Base-by-base conservation (phyloP, 257 asterid species). In the Nicotiana attenuata region DNA sequence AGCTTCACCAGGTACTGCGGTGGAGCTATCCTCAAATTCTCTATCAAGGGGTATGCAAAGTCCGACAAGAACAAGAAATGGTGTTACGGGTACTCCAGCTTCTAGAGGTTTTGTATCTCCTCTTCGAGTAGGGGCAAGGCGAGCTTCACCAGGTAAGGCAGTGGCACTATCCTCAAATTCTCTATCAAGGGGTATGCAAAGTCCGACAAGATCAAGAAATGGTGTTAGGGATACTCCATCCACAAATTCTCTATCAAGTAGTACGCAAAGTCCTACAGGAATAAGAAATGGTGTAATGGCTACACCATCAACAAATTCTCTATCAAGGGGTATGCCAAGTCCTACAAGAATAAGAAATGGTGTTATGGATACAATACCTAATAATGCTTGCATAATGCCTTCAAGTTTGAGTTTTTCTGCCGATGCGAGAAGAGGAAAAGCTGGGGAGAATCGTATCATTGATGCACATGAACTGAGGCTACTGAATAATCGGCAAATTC, bases 381-480 rank as follows among this genome's bases (percentile, higher is more conserved):
- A 83, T 82, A 90, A 85, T 81, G 78, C 77, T 35, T 81, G 90
- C 22, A 59, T 85, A 80, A 88, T 91, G 9, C 92, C 95, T 11
- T 93, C 93, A 9, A 83, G 86, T 81, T 87, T 89, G 87, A 89
- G 88, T 86, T 90, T 86, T 88, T 90, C 90, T 41, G 80, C 88
- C 84, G 97, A 93, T 85, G 86, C 86, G 78, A 89, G 93, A 90
- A 93, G 92, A 85, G 97, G 90, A 47, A 93, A 91, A 85, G 84
- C 85, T 47, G 97, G 96, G 76, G 96, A 93, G 88, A 90, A 80
- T 71, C 86, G 87, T 81, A 83, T 89, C 65, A 87, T 77, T 85
- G 93, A 90, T 87, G 98, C 97, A 4, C 98, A 92, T 84, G 93
- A 90, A 41, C 85, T 95, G 89, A 90, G 93, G 85, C 81, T 92